Evolutionary conservation across 1,284 basidiomycete species (phyloP), one percentile per base, ranked within the genome.

Genomic region (Puccinia polysora): DNA sequence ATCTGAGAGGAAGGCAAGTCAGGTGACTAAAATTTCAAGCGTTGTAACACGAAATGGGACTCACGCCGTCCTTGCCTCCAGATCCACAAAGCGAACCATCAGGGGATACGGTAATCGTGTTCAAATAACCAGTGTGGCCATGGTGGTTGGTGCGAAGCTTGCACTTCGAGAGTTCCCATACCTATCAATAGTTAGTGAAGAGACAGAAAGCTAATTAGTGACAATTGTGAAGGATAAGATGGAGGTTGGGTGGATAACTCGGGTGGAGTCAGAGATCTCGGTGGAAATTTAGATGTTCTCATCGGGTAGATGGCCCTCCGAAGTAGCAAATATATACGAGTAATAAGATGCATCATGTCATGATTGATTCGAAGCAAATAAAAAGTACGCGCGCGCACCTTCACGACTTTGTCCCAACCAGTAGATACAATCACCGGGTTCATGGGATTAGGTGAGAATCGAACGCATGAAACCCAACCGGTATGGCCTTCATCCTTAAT

Each of bases 61-160:
- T 43, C 23, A 69, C 67, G 76, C 92, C 92, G 82, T 99, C 96
- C 84, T 97, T 97, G 79, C 96, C 96, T 80, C 96, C 96, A 59
- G 96, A 98, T 68, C 96, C 96, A 80, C 95, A 95, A 79, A 99
- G 88, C 62, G 96, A 99, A 76, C 96, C 96, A 81, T 99, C 96
- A 75, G 96, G 96, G 53, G 96, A 99, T 76, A 99, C 93, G 75
- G 96, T 95, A 80, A 99, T 84, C 77, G 95, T 95, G 86, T 96
- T 97, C 83, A 99, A 93, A 86, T 97, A 98, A 77, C 96, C 96
- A 68, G 91, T 96, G 86, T 99, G 96, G 78, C 96, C 96, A 81
- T 89, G 93, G 86, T 99, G 96, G 88, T 97, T 97, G 83, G 95
- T 97, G 86, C 95, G 94, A 81, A 99, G 87, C 85, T 97, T 97